Base-by-base conservation (phyloP, 768 basidiomycete species). In the Hygrocybe punicea region DNA sequence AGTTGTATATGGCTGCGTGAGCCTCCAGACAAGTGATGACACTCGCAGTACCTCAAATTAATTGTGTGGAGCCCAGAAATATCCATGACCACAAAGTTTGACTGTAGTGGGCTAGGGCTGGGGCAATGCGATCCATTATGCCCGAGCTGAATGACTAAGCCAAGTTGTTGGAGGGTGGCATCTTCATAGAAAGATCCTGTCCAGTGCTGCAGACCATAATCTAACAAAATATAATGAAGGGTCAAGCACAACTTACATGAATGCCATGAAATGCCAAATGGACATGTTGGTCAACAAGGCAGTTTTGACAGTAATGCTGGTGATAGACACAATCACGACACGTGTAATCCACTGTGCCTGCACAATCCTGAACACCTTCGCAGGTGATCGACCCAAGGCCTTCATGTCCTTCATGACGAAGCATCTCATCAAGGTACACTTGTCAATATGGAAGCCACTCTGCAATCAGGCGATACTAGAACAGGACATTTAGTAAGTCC, bases 81-180 rank as follows among this genome's bases (percentile, higher is more conserved):
- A 25, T 58, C 5, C 14, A 58, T 17, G 16, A 58, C 33, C 3
- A 49, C 45, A 19, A 58, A 55, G 36, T 35, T 19, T 6, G 21
- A 4, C 14, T 45, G 24, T 2, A 33, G 17, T 17, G 33, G 17
- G 8, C 39, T 33, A 9, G 48, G 55, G 17, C 14, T 10, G 42
- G 44, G 42, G 33, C 47, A 54, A 10, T 1, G 5, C 10, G 19
- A 21, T 2, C 34, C 54, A 44, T 13, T 13, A 39, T 60, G 58
- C 16, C 58, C 47, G 16, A 60, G 55, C 17, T 60, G 55, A 29
- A 60, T 19, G 16, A 19, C 29, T 9, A 60, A 25, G 7, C 58
- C 55, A 4, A 54, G 35, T n/a, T 51, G 6, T 17, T 56, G 25
- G n/a, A 60, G 36, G 9, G 39, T 25, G 16, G 35, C 21, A 2